Conservation (phyloP, 2,329 filamentous ascomycete genomes). For the Alternaria alternata region DNA sequence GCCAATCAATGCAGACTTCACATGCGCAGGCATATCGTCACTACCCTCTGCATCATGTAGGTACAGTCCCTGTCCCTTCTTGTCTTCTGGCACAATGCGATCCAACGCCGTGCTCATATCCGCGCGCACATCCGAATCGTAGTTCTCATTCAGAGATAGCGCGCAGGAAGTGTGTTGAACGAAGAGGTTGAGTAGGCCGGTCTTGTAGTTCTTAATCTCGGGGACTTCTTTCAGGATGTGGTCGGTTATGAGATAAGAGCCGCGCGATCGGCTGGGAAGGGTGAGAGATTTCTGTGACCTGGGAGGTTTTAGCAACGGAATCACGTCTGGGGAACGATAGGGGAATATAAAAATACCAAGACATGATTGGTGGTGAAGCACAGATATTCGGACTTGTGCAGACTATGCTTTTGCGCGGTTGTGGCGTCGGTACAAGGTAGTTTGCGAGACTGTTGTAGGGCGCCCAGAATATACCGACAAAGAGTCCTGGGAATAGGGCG, state of each 20-base stretch:
- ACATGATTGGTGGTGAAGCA: slow-evolving; percentile 35
- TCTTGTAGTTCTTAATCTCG: slow-evolving; percentile 82
- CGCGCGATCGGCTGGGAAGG: slow-evolving; percentile 77
- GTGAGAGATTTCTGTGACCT: slow-evolving; percentile 81
- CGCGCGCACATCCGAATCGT: slow-evolving; percentile 80
- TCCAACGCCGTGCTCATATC: slow-evolving; percentile 97
- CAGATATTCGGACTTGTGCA: slow-evolving; percentile 42
- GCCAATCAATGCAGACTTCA: slow-evolving; percentile 89
- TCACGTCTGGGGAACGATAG: background rate
- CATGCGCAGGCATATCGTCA: slow-evolving; percentile 97
- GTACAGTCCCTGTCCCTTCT: slow-evolving; percentile 67
- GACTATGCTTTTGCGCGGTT: slow-evolving; percentile 29
- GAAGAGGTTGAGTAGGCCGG: slow-evolving; percentile 79
- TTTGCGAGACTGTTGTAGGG: slow-evolving; percentile 41
- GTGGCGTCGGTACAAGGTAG: slow-evolving; percentile 36
- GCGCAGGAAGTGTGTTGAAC: slow-evolving; percentile 95
- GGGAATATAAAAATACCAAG: slow-evolving; percentile 32
- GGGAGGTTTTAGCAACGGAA: background rate
- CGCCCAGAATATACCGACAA: slow-evolving; percentile 52
- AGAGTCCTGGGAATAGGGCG: slow-evolving; percentile 60
- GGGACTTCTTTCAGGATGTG: slow-evolving; percentile 75
- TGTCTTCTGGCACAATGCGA: slow-evolving; percentile 84
- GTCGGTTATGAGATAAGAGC: slow-evolving; percentile 89
- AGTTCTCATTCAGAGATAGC: slow-evolving; percentile 92
- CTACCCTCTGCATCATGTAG: slow-evolving; percentile 83